Evolutionary conservation across 768 basidiomycete species (phyloP), one percentile per base, ranked within the genome.

Genomic region (Sarcodon aspratus): DNA sequence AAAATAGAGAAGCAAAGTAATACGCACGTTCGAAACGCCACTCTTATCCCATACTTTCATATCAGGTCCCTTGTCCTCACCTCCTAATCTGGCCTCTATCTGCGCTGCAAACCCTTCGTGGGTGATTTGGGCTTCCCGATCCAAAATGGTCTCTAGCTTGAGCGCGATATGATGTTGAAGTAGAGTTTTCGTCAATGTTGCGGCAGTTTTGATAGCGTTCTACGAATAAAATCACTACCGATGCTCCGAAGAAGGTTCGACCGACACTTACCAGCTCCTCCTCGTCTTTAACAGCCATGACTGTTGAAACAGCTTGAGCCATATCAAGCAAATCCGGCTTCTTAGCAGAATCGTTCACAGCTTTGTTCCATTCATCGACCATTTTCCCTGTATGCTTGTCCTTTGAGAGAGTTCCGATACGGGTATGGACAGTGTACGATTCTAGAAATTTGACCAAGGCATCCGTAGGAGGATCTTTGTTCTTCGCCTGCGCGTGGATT

Each of bases 41-140:
- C 79, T 84, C 59, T 87, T 74, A 57, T 73, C 77, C 93, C 95
- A 97, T 13, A 95, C 79, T 60, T 83, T 91, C 82, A 85, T 89
- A 61, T 97, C 93, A 5, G 92, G 89, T 2, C 84, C 84, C 59
- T 88, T 91, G 2, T 78, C 80, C 51, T 73, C 74, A 38, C 74
- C 78, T 13, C 82, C 87, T 51, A 97, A 73, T 45, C 92, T 78
- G 9, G 76, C 75, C 66, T 99, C 95, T 44, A 97, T 85, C 63
- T 91, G 81, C 33, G 80, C 75, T 6, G 90, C 79, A 37, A 97
- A 78, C 57, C 79, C 73, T 55, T 93, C 90, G 59, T 99, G 95
- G 0, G 89, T 76, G 32, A 96, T 85, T 62, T 89, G 90, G 37
- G 87, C 80, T 61, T 93, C 92, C 56, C 82, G 80, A 66, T 99